These are phyloP conservation scores for Coleophoma cylindrospora DNA, from an alignment of 2,329 filamentous ascomycete species.

Conservation along the genomic window DNA sequence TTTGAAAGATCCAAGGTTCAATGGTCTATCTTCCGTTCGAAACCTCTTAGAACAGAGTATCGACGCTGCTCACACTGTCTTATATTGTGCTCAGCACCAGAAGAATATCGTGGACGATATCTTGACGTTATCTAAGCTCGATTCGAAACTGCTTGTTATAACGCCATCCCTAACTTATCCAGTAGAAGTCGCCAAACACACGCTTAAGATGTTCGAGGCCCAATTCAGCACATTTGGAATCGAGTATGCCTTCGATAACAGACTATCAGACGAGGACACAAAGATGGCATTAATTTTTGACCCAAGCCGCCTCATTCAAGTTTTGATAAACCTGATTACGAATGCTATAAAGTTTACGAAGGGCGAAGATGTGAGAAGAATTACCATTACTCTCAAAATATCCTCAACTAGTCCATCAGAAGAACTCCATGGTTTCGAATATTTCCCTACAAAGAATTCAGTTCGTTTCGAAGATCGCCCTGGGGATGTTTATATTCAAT, in stretches of 20 bases:
- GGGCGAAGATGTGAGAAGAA: background rate
- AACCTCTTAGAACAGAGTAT: background rate
- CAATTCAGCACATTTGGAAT: background rate
- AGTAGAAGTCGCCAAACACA: background rate
- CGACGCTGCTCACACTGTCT: background rate
- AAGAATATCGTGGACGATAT: constrained; percentile 70
- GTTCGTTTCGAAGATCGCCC: background rate
- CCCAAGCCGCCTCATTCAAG: background rate
- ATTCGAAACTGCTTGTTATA: constrained; percentile 68
- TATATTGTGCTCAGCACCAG: constrained; percentile 65
- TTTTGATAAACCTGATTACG: background rate
- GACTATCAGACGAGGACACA: background rate
- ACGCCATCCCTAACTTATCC: background rate
- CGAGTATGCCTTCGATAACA: background rate
- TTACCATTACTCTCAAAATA: background rate
- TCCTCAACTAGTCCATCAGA: background rate
- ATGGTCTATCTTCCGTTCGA: background rate
- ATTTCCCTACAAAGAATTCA: background rate
- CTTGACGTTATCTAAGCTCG: constrained; percentile 66
- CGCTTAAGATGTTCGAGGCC: background rate
- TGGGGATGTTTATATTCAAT: constrained; percentile 26
- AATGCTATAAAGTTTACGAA: background rate
- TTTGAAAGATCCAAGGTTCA: background rate
- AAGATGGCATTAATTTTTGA: background rate
- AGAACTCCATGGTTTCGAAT: background rate